A percentile compares a stretch with the other conserved stretches of the same genome.
phyloP scores from a whole-genome alignment of 2,329 filamentous ascomycete genomes.

The Dendryphion nanum region DNA sequence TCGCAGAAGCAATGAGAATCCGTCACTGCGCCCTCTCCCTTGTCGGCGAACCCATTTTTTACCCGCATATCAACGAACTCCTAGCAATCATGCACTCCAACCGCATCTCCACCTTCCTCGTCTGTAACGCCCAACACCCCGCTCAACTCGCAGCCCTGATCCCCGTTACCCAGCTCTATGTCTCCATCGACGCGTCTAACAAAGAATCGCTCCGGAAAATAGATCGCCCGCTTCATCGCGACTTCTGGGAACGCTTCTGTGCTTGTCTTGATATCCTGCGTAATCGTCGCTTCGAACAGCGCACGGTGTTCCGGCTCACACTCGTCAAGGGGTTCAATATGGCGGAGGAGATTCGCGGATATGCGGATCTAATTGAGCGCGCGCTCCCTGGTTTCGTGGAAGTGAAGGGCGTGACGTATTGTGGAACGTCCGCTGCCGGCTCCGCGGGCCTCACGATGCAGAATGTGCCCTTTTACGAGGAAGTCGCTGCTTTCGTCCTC shows the following conservation, averaged over 20 bases:
- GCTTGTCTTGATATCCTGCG: constrained; percentile 86
- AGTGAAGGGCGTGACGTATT: constrained; percentile 96
- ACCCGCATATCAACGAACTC: constrained; percentile 95
- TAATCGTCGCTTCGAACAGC: constrained; percentile 77
- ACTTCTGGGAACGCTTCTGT: constrained; percentile 97
- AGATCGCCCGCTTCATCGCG: constrained; percentile 86
- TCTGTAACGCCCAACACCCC: constrained; percentile 96
- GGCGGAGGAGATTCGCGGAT: constrained; percentile 87
- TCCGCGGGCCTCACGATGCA: constrained; percentile 91
- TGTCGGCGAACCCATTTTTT: constrained; percentile 98
- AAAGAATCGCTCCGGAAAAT: constrained; percentile 83
- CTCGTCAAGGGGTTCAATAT: constrained; percentile 98
- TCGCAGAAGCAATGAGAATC: constrained; percentile 89
- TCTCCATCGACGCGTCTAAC: constrained; percentile 93
- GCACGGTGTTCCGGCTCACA: constrained; percentile 91
- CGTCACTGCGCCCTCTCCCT: constrained; percentile 88
- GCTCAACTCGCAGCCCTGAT: constrained; percentile 80
- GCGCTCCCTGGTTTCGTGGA: constrained; percentile 91
- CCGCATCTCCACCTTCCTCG: constrained; percentile 88
- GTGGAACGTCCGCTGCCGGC: constrained; percentile 81
- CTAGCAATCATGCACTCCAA: constrained; percentile 78
- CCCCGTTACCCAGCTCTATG: constrained; percentile 92
- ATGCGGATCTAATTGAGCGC: constrained; percentile 82
- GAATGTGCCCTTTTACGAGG: constrained; percentile 84
- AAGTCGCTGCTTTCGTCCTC: constrained; percentile 72